These are phyloP conservation scores for Fusarium floridanum DNA, from an alignment of 2,329 filamentous ascomycete genomes.

Conservation along the genomic window DNA sequence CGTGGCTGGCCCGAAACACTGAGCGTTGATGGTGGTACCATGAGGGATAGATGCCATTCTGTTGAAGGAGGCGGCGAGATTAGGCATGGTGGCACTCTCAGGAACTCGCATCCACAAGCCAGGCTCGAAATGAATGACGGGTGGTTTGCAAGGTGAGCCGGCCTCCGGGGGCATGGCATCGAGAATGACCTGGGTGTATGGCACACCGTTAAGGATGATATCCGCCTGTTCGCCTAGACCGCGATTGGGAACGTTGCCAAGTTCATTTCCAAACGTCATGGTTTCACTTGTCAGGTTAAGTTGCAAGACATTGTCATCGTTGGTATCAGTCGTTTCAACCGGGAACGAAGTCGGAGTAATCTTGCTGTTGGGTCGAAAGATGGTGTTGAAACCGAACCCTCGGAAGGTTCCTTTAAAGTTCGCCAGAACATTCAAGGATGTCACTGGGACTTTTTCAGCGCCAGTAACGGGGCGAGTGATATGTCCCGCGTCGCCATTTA, in stretches of 20 bases:
- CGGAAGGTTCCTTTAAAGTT: conserved; percentile 47
- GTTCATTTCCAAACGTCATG: conserved; percentile 46
- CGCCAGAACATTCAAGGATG: conserved; percentile 37
- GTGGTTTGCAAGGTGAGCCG: conserved; percentile 32
- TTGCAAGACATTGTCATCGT: conserved; percentile 51
- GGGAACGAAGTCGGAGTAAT: conserved; percentile 34
- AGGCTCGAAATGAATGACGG: conserved; percentile 56
- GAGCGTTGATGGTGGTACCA: conserved; percentile 59
- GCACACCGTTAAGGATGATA: conserved; percentile 52
- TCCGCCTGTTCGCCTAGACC: conserved; percentile 50
- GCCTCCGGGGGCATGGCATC: conserved; percentile 48
- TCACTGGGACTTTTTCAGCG: conserved; percentile 7
- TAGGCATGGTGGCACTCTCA: conserved; percentile 37
- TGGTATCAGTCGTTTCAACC: conserved; percentile 13
- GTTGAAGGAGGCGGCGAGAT: conserved; percentile 42
- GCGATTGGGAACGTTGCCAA: conserved; percentile 55
- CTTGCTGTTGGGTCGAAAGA: conserved; percentile 52
- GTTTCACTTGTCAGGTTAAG: conserved; percentile 56
- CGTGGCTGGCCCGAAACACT: conserved; percentile 43
- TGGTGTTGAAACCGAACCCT: conserved; percentile 54
- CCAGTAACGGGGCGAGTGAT: background rate
- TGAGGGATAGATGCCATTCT: conserved; percentile 60
- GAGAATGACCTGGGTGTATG: conserved; percentile 53
- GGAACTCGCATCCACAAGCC: conserved; percentile 58
- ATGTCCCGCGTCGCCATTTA: background rate